These are phyloP conservation scores for Cadophora sp. DNA, from an alignment of 2,329 filamentous ascomycete genomes.

Conservation along the genomic window DNA sequence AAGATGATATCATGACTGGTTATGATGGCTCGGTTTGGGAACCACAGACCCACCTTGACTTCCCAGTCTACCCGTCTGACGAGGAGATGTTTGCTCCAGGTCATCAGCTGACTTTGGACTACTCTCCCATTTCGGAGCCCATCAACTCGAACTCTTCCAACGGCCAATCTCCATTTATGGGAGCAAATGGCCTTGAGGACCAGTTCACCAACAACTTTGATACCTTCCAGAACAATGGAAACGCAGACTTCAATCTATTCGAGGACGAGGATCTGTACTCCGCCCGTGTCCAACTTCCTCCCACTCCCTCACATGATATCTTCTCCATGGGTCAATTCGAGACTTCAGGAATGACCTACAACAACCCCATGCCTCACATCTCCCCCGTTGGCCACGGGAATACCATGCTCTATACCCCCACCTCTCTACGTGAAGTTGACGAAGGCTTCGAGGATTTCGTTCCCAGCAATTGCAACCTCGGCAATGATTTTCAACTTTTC, in stretches of 20 bases:
- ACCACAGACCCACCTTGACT: conserved; percentile 33
- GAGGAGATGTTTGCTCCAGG: conserved; percentile 37
- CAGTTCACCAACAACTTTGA: conserved; percentile 62
- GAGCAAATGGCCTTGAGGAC: conserved; percentile 53
- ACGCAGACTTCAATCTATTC: conserved; percentile 61
- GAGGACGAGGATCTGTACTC: conserved; percentile 67
- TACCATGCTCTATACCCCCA: conserved; percentile 72
- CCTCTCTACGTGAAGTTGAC: conserved; percentile 66
- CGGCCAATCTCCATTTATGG: conserved; percentile 45
- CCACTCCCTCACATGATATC: conserved; percentile 51
- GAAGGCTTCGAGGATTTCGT: conserved; percentile 51
- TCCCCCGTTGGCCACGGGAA: conserved; percentile 74
- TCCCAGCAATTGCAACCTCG: conserved; percentile 35
- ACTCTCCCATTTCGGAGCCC: conserved; percentile 41
- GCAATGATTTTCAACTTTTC: conserved; percentile 43
- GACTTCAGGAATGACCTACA: conserved; percentile 41
- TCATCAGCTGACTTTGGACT: conserved; percentile 37
- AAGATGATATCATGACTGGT: conserved; percentile 33
- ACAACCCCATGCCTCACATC: conserved; percentile 57
- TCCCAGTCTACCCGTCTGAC: conserved; percentile 38
- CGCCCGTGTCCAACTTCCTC: conserved; percentile 60
- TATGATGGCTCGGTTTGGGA: conserved; percentile 30
- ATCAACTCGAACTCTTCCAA: conserved; percentile 36
- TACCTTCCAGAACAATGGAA: conserved; percentile 53
- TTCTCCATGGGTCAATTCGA: conserved; percentile 42